Evolutionary conservation across 176 grass and related monocot genomes (phyloP).

Genomic region (Oryza australiensis): DNA sequence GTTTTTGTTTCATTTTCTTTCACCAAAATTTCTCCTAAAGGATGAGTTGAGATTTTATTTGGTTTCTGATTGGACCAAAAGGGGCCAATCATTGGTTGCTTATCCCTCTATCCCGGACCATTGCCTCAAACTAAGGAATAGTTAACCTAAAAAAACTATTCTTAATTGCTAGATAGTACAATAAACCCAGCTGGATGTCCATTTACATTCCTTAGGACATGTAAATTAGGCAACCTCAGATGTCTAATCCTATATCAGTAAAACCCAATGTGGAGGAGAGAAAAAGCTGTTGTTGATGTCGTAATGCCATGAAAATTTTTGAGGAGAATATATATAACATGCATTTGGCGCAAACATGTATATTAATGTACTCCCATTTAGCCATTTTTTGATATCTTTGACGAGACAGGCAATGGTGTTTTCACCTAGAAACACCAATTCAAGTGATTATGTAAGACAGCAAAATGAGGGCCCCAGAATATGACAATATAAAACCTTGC

Average conservation of each 20-base stretch:
- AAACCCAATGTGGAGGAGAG: neutral
- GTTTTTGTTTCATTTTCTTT: neutral
- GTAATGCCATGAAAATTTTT: neutral
- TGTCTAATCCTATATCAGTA: neutral
- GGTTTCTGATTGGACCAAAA: conserved; percentile 28
- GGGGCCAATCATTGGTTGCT: conserved; percentile 42
- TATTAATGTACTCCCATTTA: neutral
- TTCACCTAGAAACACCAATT: neutral
- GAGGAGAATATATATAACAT: neutral
- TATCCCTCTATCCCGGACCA: conserved; percentile 19
- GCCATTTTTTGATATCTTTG: neutral
- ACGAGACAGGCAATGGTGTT: neutral
- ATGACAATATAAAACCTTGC: neutral
- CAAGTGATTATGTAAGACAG: neutral
- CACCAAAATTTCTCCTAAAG: conserved; percentile 4
- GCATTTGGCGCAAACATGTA: neutral
- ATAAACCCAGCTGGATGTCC: neutral
- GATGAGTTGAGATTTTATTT: neutral
- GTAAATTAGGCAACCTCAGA: neutral
- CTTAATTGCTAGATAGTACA: neutral
- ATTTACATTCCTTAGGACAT: neutral
- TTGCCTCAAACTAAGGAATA: conserved; percentile 27
- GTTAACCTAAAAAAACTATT: neutral
- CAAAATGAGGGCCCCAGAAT: neutral
- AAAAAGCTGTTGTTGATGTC: neutral